Conservation (phyloP, 2,329 filamentous ascomycete species). For the Alternaria gansuensis region DNA sequence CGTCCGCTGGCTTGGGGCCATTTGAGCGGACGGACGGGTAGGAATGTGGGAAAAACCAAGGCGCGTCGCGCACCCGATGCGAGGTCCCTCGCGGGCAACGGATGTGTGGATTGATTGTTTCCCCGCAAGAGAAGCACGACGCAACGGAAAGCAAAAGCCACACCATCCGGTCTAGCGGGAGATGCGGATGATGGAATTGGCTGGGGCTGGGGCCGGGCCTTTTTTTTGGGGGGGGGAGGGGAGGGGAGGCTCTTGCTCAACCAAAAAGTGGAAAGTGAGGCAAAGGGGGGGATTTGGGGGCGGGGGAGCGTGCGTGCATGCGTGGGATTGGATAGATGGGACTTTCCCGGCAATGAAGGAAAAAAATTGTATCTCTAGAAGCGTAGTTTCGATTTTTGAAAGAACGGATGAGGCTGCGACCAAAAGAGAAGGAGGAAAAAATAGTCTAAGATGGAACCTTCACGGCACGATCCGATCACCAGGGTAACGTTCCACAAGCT, state of each 20-base stretch:
- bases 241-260: not conserved
- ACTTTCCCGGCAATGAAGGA: not conserved
- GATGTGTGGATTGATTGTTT: not conserved
- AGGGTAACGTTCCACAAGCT: conserved; percentile 2
- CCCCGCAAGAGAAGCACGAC: not conserved
- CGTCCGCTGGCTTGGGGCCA: not conserved
- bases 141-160: conserved; percentile 2
- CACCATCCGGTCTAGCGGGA: conserved; percentile 5
- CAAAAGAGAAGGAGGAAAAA: not conserved
- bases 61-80: not conserved
- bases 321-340: not conserved
- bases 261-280: not conserved
- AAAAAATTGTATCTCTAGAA: too few relatives aligned
- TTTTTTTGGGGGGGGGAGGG: too few relatives aligned
- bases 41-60: not conserved
- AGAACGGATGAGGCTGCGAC: conserved; percentile 1
- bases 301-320: too few relatives aligned
- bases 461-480: conserved; percentile 7
- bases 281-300: not conserved
- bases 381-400: not conserved
- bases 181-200: conserved; percentile 5
- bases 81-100: conserved; percentile 3
- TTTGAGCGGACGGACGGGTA: not conserved
- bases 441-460: not conserved
- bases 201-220: too few relatives aligned